A percentile compares a stretch with the other conserved stretches of the same genome.
Evolutionary conservation across 2,329 filamentous ascomycete genomes (phyloP).

Genomic region (Cladosporium oxysporum): DNA sequence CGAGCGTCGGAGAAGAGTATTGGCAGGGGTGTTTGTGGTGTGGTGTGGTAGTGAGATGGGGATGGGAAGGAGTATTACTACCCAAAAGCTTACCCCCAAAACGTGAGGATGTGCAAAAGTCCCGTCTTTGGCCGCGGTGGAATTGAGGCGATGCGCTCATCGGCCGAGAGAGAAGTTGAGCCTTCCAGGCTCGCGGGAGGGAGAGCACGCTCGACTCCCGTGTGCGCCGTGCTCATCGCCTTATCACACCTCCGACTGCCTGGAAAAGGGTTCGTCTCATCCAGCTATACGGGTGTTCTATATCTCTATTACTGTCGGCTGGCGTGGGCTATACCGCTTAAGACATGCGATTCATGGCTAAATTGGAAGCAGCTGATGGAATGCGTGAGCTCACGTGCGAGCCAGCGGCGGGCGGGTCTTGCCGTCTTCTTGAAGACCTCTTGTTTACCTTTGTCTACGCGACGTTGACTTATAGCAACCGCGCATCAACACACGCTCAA

Average conservation of each 20-base stretch:
- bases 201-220: background rate
- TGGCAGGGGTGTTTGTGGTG: background rate
- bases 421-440: background rate
- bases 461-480: background rate
- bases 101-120: constrained; percentile 15
- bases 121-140: constrained; percentile 6
- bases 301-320: background rate
- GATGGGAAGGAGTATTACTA: background rate
- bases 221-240: background rate
- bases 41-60: background rate
- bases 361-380: background rate
- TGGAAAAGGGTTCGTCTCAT: background rate
- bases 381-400: background rate
- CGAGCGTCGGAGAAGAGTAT: constrained; percentile 4
- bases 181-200: background rate
- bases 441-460: constrained; percentile 5
- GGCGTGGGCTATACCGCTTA: background rate
- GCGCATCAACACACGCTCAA: background rate
- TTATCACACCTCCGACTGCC: background rate
- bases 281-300: background rate
- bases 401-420: no score
- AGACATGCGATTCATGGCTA: background rate
- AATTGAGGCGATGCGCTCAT: constrained; percentile 14
- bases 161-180: background rate
- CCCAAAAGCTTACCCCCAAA: constrained; percentile 7